Base-by-base conservation (phyloP, 306 rosid species). In the Dalbergia cultrata region DNA sequence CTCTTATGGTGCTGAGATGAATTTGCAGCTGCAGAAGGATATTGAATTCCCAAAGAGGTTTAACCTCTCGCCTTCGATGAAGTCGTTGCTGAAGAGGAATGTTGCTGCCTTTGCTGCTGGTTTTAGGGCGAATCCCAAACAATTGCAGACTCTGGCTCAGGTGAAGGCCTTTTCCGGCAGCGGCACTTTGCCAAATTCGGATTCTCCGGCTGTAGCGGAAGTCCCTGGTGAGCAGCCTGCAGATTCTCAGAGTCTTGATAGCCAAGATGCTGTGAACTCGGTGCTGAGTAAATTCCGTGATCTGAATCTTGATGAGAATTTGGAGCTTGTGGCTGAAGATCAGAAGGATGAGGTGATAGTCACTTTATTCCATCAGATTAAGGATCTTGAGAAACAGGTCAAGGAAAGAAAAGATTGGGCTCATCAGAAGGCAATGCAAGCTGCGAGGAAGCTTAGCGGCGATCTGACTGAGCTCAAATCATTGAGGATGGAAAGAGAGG, bases 41-140 rank as follows among this genome's bases (percentile, higher is more conserved):
- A 85, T 95, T 58, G 99, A 95, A 70, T 90, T 93, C 39, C 99
- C 99, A 0, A 91, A 95, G 87, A 87, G 98, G 88, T 90, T 93
- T 86, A 90, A 91, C 80, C 94, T 95, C 69, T 93, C 99, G 50
- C 98, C 98, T 61, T 88, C 96, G 0, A 88, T 95, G 99, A 93
- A 93, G 83, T 76, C 85, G 0, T 88, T 91, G 77, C 83, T 95
- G 87, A 93, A 89, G 82, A 91, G 91, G 83, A 95, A 93, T 87
- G 99, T 93, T 62, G 93, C 98, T 7, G 71, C 86, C 84, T 93
- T 95, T 83, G 98, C 99, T 19, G 99, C 99, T 79, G 99, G 99
- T 62, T 95, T 88, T 86, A 90, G 96, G 74, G 97, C 97, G 43
- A 95, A 93, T 82, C 80, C 93, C 1, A 91, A 89, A 71, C 91